Conservation (phyloP, 352 stramenopile genomes). For the Pythium pectinolyticum region DNA sequence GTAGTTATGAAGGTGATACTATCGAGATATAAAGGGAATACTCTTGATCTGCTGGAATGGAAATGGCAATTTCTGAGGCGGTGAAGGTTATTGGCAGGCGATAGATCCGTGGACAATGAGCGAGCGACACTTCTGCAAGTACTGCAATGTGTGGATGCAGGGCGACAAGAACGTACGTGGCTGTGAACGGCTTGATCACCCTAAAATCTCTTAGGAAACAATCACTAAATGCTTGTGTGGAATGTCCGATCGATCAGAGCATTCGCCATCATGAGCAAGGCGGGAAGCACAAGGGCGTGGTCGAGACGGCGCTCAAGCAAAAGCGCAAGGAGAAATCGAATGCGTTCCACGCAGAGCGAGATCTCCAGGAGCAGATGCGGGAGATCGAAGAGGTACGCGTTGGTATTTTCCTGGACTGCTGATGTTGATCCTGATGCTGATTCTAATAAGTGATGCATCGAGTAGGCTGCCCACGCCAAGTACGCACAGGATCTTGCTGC, state of each 20-base stretch:
- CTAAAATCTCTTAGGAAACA: not conserved
- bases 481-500: constrained; percentile 59
- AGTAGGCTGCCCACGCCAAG: constrained; percentile 48
- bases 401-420: not conserved
- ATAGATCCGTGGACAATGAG: too few species aligned
- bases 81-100: too few species aligned
- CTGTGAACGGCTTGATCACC: not conserved
- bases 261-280: constrained; percentile 84
- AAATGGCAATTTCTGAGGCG: too few species aligned
- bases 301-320: constrained; percentile 68
- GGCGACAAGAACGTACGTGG: constrained; percentile 48
- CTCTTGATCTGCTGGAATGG: too few species aligned
- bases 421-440: not conserved
- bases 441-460: too few species aligned
- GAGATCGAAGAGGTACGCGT: constrained; percentile 67
- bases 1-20: constrained; percentile 1
- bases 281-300: constrained; percentile 68
- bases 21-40: constrained; percentile 11
- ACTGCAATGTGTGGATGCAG: constrained; percentile 88
- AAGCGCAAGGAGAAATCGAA: constrained; percentile 75
- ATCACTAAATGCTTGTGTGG: not conserved
- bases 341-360: constrained; percentile 47
- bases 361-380: constrained; percentile 64
- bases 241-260: constrained; percentile 40
- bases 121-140: constrained; percentile 85